Evolutionary conservation across 2,329 filamentous ascomycete species (phyloP).

Genomic region (Fusarium circinatum): DNA sequence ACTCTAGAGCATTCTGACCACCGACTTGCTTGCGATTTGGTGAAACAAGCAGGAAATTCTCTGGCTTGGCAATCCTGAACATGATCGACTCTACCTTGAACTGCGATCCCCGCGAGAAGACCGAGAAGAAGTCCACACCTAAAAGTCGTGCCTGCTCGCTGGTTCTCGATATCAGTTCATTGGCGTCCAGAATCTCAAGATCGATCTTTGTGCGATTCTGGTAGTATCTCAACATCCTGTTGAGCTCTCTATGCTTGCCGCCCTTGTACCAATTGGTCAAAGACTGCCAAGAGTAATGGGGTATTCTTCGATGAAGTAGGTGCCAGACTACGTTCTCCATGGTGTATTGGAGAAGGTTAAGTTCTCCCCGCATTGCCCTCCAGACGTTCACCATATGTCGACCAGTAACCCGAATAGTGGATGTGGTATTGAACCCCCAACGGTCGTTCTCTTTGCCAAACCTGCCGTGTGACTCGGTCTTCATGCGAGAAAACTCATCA

Average conservation of each 20-base stretch:
- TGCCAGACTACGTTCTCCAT: conserved; percentile 97
- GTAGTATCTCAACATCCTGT: conserved; percentile 83
- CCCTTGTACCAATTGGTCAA: conserved; percentile 86
- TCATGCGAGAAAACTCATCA: conserved; percentile 91
- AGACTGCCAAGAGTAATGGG: conserved; percentile 83
- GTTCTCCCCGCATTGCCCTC: conserved; percentile 92
- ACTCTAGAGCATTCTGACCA: conserved; percentile 92
- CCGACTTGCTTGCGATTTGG: conserved; percentile 93
- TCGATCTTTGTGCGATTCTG: conserved; percentile 79
- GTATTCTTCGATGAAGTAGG: conserved; percentile 85
- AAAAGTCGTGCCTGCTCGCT: conserved; percentile 94
- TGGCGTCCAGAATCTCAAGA: conserved; percentile 89
- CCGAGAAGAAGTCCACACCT: conserved; percentile 96
- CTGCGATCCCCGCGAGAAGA: conserved; percentile 93
- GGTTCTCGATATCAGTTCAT: conserved; percentile 87
- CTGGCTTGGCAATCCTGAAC: conserved; percentile 97
- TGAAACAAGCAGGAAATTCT: conserved; percentile 91
- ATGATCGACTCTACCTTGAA: conserved; percentile 99
- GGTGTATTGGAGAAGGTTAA: conserved; percentile 92
- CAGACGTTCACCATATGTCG: conserved; percentile 97
- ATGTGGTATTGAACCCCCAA: conserved; percentile 96
- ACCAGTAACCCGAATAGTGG: conserved; percentile 90
- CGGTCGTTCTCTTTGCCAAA: conserved; percentile 88
- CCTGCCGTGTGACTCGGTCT: conserved; percentile 80
- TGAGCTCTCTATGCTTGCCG: conserved; percentile 73